phyloP scores from a whole-genome alignment of 2,329 filamentous ascomycete species.

The Venturiaceae sp. region DNA sequence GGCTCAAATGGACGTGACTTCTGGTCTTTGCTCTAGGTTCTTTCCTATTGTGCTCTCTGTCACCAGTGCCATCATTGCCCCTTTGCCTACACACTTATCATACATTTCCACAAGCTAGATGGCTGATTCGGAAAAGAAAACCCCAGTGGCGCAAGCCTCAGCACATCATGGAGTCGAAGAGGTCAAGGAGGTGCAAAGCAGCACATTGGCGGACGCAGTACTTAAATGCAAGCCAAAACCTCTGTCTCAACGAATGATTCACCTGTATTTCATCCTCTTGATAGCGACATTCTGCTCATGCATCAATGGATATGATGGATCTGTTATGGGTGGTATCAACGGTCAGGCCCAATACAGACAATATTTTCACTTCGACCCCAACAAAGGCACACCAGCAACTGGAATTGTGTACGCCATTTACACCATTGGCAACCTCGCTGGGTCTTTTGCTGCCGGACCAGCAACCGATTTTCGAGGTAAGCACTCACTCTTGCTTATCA shows the following conservation, averaged over 20 bases:
- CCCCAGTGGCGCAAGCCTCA: neutral
- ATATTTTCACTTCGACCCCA: conserved; percentile 31
- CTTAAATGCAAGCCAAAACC: conserved; percentile 33
- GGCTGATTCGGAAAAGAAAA: neutral
- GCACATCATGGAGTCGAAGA: neutral
- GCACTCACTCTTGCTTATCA: neutral
- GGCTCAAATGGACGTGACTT: neutral
- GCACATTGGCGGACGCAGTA: conserved; percentile 34
- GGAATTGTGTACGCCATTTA: conserved; percentile 42
- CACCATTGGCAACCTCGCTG: conserved; percentile 36
- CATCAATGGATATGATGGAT: conserved; percentile 41
- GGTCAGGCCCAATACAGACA: conserved; percentile 33
- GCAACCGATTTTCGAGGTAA: conserved; percentile 29
- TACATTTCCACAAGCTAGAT: neutral
- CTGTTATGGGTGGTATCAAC: conserved; percentile 40
- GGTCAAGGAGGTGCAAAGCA: conserved; percentile 11
- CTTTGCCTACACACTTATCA: too few relatives aligned
- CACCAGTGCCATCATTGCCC: neutral
- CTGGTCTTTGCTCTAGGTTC: neutral
- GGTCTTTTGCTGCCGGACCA: conserved; percentile 33
- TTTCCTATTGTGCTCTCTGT: neutral
- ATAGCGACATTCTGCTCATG: conserved; percentile 35
- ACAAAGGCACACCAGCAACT: conserved; percentile 30
- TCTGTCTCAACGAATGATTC: conserved; percentile 33
- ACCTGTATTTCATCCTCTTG: conserved; percentile 32